Evolutionary conservation across 192 early-diverging fungal species (phyloP), one percentile per base, ranked within the genome.

Genomic region (Coemansia sp.): DNA sequence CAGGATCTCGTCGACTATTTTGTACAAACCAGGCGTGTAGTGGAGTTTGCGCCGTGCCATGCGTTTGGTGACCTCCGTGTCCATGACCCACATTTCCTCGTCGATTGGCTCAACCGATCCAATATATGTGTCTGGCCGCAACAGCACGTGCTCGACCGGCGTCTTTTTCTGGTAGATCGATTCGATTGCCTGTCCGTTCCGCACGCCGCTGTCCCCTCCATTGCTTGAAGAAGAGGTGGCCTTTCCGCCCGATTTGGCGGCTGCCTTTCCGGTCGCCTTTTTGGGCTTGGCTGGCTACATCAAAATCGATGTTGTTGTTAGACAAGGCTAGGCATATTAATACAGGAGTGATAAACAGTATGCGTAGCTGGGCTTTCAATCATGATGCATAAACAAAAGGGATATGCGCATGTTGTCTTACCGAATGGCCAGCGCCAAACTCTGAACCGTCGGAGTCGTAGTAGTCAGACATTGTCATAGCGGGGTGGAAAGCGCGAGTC

Each of bases 1-100:
- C 12, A 99, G 83, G 66, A 99, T 97, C 77, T 99, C 97, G 73
- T 99, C 97, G 43, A 97, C 92, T 67, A 99, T 99, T 76, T 99
- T 99, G 82, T 96, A 98, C 18, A 99, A 71, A 54, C 96, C 97
- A 41, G 92, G 92, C 5, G 94, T 94, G 80, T 88, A 92, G 2
- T 66, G 88, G 37, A 94, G 87, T 11, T 87, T 75, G 54, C 90
- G 86, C 58, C 88, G 84, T 32, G 80, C 85, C 70, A 89, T 85
- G 60, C 77, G 85, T 76, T 89, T 85, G 19, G 68, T 72, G 22
- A 32, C 2, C 11, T 85, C 83, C 12, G 83, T 74, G 62, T 96
- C 90, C 63, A 89, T 92, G 3, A 98, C 88, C 97, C 97, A 99
- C 85, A 96, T 85, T 21, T 86, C 75, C 47, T 85, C 80, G n/a